Evolutionary conservation across 805 yeast species (phyloP), one percentile per base, ranked within the genome.

Genomic region (Nakazawaea ernobii): DNA sequence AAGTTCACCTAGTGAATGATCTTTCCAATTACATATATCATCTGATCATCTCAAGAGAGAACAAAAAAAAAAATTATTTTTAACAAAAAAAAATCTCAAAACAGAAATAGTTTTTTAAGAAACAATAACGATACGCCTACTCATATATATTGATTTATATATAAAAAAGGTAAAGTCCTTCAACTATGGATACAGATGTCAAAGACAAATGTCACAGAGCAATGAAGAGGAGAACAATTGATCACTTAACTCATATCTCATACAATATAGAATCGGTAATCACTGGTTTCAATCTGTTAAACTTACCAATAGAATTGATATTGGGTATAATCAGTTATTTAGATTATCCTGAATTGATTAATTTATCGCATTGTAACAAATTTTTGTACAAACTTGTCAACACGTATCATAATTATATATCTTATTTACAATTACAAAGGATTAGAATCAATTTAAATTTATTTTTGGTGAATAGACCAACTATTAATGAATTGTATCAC

Each of bases 301-400:
- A 28, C 4, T 27, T 50, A 14, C 53, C 53, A 2, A 29, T 37
- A 6, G 53, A 50, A 8, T 13, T 50, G 6, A 43, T 45, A 10
- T 27, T 48, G 8, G 27, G n/a, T 2, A 26, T 50, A 1, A 32
- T 48, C 6, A 42, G 51, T 39, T 35, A 38, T 20, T 35, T 51
- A 7, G 52, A 51, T 35, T 37, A 9, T 13, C 32, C 32, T 5
- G 53, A 51, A 8, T 32, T 51, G 5, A 1, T 8, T 6, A 46
- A 30, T 26, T 9, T 48, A 5, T 17, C 35, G 8, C 20, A 24
- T 8, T n/a, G 33, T 14, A 28, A 17, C 28, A 45, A 42, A 24
- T 39, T 35, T 14, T 42, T 28, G n/a, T 15, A 45, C 11, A 24
- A 10, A 8, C 8, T 43, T 11, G 14, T 43, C 2, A 11, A 6